Evolutionary conservation across 2,329 filamentous ascomycete species (phyloP).

Genomic region (Cladosporium velox): DNA sequence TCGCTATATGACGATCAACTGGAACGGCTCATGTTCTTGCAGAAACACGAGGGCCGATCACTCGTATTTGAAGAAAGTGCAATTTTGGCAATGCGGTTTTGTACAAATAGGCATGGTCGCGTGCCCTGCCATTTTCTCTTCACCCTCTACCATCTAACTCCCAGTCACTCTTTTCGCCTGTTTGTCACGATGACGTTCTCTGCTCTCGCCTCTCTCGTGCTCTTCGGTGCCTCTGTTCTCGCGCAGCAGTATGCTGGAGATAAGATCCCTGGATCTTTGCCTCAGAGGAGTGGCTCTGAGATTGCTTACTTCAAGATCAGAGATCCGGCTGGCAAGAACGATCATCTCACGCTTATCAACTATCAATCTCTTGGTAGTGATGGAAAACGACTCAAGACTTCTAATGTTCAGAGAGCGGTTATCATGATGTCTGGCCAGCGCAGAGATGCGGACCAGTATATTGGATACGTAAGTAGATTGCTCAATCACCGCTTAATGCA

Average conservation of each 20-base stretch:
- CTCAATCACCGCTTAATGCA: not conserved
- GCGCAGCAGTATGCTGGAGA: conserved; percentile 34
- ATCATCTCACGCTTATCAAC: conserved; percentile 35
- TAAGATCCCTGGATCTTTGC: conserved; percentile 26
- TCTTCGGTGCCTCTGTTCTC: conserved; percentile 1
- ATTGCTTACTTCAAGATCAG: conserved; percentile 39
- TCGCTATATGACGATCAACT: conserved; percentile 1
- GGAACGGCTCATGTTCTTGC: not conserved
- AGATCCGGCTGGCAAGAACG: conserved; percentile 28
- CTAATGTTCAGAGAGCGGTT: conserved; percentile 33
- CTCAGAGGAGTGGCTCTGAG: conserved; percentile 26
- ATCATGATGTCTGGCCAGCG: conserved; percentile 35
- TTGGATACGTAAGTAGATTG: conserved; percentile 27
- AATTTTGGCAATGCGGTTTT: not conserved
- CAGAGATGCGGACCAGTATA: conserved; percentile 33
- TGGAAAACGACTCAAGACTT: conserved; percentile 28
- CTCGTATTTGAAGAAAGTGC: not conserved
- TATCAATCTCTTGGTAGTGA: conserved; percentile 33
- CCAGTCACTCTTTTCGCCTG: not conserved
- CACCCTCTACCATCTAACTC: not conserved
- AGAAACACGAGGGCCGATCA: conserved; percentile 2
- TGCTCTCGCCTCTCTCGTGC: not conserved
- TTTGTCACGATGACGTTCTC: conserved; percentile 3
- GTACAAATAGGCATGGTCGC: not conserved
- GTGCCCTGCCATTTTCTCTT: not conserved